Conservation (phyloP, 139 green algal genomes). For the Coccomyxa sp. region DNA sequence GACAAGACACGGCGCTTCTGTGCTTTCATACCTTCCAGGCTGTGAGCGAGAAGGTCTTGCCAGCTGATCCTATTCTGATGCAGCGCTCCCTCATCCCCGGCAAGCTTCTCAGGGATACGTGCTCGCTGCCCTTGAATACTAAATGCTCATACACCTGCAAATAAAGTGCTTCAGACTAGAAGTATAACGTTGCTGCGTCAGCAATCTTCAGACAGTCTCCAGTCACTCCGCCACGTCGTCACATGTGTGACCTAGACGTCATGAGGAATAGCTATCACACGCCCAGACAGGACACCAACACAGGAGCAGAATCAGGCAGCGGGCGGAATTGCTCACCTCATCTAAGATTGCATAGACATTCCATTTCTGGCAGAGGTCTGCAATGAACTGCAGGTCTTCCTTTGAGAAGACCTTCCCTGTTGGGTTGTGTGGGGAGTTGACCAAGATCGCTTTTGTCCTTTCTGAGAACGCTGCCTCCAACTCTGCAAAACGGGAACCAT, state of each 20-base stretch:
- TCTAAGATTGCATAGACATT: slow-evolving; percentile 61
- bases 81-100: slow-evolving; percentile 62
- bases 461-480: slow-evolving; percentile 38
- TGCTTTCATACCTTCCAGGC: slow-evolving; percentile 74
- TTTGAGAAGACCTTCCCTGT: slow-evolving; percentile 65
- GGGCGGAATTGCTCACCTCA: slow-evolving; percentile 38
- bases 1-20: neutral
- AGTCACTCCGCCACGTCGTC: neutral
- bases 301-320: too few relatives aligned
- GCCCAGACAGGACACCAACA: too few relatives aligned
- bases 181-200: neutral
- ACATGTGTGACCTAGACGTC: neutral
- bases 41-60: slow-evolving; percentile 86
- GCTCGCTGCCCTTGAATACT: slow-evolving; percentile 48
- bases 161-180: neutral
- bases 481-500: too few relatives aligned
- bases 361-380: slow-evolving; percentile 51
- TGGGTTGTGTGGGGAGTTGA: slow-evolving; percentile 87
- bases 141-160: slow-evolving; percentile 63
- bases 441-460: slow-evolving; percentile 61
- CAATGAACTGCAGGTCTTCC: slow-evolving; percentile 64
- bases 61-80: slow-evolving; percentile 68
- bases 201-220: neutral
- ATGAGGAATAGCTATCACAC: too few relatives aligned
- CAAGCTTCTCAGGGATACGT: slow-evolving; percentile 55